Base-by-base conservation (phyloP, 371 early-diverging fungal genomes). In the Catenaria anguillulae region DNA sequence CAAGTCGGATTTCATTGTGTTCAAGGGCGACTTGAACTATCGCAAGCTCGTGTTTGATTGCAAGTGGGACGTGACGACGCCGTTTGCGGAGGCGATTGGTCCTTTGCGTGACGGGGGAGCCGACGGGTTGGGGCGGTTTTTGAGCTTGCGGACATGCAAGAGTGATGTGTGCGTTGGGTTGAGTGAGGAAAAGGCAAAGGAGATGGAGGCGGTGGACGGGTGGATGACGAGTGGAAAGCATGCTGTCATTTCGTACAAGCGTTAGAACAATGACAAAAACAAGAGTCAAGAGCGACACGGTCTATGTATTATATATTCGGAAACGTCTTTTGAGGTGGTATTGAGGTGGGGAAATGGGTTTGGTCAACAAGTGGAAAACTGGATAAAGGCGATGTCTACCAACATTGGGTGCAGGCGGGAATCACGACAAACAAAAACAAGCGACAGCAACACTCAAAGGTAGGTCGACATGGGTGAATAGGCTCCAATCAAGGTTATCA, bases 21-120 rank as follows among this genome's bases (percentile, higher is more conserved):
- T 90, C 69, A 97, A 97, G 71, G 97, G 97, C 36, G 97, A 97
- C 66, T 69, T 97, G 66, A 97, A 97, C 75, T 97, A 88, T 71
- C 80, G 97, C 63, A 97, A 97, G 69, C 74, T 92, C 24, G 83
- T 87, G 5, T 89, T 88, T 72, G 93, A 93, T 66, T 85, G 86
- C 68, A 74, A 83, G 34, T 94, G 92, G 89, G 81, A 83, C 0
- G 73, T 79, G 0, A 82, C 84, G 0, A 91, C 90, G 2, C 80
- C 88, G 2, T 92, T 97, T 67, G 67, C 58, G 34, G 78, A 81
- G 15, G 92, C 92, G 0, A 83, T 93, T 62, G 95, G 95, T 0
- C 77, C 82, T 3, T 66, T 83, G 37, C 69, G 77, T 42, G 56
- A 67, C 1, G 59, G 60, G 42, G 67, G 65, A 40, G 65, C 61